A percentile compares a stretch with the other conserved stretches of the same genome.
These are phyloP conservation scores for Thinopyrum elongatum DNA, from an alignment of 176 grass and related monocot species.

Conservation along the genomic window DNA sequence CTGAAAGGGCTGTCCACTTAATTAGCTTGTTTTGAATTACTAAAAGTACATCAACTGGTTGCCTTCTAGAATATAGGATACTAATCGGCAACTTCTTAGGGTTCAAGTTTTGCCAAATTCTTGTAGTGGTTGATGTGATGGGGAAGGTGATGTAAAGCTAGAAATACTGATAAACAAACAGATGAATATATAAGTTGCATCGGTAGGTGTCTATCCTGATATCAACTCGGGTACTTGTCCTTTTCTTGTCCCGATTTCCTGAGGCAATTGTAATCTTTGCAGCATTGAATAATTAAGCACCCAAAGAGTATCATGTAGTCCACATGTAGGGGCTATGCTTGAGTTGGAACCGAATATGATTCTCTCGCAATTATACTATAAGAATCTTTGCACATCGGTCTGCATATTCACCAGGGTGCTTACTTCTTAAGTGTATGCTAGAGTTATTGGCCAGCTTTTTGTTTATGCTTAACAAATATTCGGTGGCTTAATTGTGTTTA, in stretches of 20 bases:
- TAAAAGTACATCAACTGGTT: conserved; percentile 4
- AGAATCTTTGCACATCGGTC: background rate
- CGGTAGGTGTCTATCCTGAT: conserved; percentile 41
- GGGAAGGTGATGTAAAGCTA: conserved; percentile 59
- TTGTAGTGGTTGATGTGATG: conserved; percentile 34
- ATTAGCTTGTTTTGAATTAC: background rate
- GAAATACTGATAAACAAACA: conserved; percentile 17
- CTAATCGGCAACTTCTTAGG: conserved; percentile 32
- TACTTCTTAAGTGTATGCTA: background rate
- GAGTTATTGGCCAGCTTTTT: background rate
- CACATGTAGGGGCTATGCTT: background rate
- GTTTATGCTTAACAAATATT: background rate
- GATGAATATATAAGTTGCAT: background rate
- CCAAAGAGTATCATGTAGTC: background rate
- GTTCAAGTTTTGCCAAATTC: conserved; percentile 46
- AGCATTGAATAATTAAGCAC: conserved; percentile 25
- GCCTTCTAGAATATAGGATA: conserved; percentile 43
- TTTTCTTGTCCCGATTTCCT: conserved; percentile 29
- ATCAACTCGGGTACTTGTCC: conserved; percentile 25
- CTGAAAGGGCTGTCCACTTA: conserved; percentile 41
- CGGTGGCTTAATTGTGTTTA: background rate
- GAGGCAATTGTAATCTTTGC: conserved; percentile 25
- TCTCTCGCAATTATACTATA: background rate
- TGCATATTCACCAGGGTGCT: background rate
- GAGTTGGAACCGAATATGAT: background rate